Evolutionary conservation across 139 green algal genomes (phyloP).

Genomic region (Coccomyxa sp.): DNA sequence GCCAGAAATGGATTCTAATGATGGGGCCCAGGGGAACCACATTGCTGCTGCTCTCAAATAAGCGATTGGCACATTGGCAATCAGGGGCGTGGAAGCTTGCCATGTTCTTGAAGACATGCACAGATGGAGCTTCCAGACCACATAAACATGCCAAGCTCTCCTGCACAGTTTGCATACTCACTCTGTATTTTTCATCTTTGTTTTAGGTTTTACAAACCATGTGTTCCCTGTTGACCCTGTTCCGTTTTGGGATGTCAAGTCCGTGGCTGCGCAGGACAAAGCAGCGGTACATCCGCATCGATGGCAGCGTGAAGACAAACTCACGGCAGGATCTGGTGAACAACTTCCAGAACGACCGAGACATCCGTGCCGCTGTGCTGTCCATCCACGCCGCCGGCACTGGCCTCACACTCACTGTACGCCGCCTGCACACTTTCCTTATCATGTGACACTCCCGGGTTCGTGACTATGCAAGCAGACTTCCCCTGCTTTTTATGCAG

Average conservation of each 20-base stretch:
- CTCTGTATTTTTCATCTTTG: no score
- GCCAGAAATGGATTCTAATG: neutral
- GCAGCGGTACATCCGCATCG: constrained; percentile 78
- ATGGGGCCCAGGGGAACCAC: no score
- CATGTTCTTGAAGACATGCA: no score
- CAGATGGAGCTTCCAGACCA: no score
- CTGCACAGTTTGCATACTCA: no score
- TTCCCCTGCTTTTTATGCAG: neutral
- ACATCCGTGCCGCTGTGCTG: constrained; percentile 57
- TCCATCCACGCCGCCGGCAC: constrained; percentile 71
- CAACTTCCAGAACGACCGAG: constrained; percentile 48
- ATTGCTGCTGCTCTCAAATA: neutral
- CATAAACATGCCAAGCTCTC: no score
- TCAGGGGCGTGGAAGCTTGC: no score
- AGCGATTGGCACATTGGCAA: no score
- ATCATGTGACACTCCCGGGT: neutral
- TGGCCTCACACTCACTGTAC: constrained; percentile 75
- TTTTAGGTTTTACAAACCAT: no score
- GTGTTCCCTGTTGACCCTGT: no score
- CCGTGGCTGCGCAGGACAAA: constrained; percentile 6
- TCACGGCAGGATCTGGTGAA: constrained; percentile 44
- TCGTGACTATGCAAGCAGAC: neutral
- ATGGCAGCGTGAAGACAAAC: constrained; percentile 52
- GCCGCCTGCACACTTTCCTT: neutral
- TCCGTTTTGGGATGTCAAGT: neutral